Percentiles rank a stretch among this genome's conserved stretches.
Conservation (phyloP, 352 stramenopile genomes). For the Phytophthora boehmeriae region DNA sequence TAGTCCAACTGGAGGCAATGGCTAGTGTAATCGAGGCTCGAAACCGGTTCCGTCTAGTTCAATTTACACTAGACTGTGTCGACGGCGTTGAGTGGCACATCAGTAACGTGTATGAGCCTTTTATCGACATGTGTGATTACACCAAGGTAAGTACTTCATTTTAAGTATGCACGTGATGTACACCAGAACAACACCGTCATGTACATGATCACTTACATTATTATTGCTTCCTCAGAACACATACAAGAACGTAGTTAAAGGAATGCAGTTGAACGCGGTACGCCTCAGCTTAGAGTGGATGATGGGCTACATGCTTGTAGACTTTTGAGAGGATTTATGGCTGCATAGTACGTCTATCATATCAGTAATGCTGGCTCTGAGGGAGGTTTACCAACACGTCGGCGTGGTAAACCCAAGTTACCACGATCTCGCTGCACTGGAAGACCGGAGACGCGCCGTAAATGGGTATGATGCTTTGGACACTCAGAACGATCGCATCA, state of each 20-base stretch:
- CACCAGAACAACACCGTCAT: too few relatives aligned
- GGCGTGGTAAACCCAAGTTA: slow-evolving; percentile 11
- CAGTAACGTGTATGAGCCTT: background rate
- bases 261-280: slow-evolving; percentile 7
- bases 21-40: background rate
- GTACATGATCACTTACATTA: too few relatives aligned
- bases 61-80: slow-evolving; percentile 3
- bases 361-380: background rate
- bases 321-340: slow-evolving; percentile 16
- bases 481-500: background rate
- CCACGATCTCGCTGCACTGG: slow-evolving; percentile 6
- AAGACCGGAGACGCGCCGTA: background rate
- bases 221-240: slow-evolving; percentile 4
- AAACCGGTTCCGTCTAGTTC: background rate
- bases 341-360: slow-evolving; percentile 12
- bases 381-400: background rate
- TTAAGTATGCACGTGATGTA: too few relatives aligned
- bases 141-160: slow-evolving; percentile 6
- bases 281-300: background rate
- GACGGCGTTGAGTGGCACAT: slow-evolving; percentile 3
- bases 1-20: slow-evolving; percentile 1
- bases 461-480: background rate
- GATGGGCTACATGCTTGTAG: background rate
- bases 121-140: slow-evolving; percentile 1
- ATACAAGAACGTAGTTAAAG: slow-evolving; percentile 7